A percentile compares a stretch with the other conserved stretches of the same genome.
Evolutionary conservation across 139 green algal species (phyloP).

Genomic region (Coelastrella sp.): DNA sequence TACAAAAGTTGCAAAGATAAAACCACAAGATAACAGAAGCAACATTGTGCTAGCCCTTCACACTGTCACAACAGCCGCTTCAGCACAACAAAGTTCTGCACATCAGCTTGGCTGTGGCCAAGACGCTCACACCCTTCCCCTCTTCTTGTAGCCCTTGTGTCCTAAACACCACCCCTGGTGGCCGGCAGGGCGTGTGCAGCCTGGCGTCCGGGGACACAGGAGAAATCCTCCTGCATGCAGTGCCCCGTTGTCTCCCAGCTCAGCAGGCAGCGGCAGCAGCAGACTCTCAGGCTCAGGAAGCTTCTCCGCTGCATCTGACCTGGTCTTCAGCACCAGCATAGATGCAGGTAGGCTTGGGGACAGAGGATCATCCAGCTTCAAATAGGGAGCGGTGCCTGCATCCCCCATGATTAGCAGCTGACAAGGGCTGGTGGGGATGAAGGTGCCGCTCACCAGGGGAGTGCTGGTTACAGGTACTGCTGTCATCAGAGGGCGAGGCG

Average conservation of each 20-base stretch:
- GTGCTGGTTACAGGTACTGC: constrained; percentile 12
- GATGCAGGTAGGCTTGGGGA: neutral
- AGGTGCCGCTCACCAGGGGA: neutral
- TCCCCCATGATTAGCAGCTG: constrained; percentile 37
- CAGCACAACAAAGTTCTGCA: no score
- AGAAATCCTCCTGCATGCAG: constrained; percentile 38
- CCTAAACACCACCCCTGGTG: constrained; percentile 70
- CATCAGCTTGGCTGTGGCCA: no score
- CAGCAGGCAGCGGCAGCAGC: neutral
- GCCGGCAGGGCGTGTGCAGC: constrained; percentile 66
- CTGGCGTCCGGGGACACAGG: constrained; percentile 59
- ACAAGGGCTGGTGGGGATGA: constrained; percentile 42
- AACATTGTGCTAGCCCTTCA: no score
- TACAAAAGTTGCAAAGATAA: no score
- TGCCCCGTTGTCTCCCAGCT: neutral
- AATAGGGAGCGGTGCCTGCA: neutral
- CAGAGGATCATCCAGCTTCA: neutral
- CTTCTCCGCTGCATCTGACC: neutral
- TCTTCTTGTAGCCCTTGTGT: constrained; percentile 52
- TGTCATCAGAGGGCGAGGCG: constrained; percentile 42
- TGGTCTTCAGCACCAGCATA: neutral
- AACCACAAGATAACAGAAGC: no score
- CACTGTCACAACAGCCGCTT: no score
- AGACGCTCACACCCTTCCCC: neutral
- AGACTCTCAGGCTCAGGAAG: constrained; percentile 4